These are phyloP conservation scores for Cordyceps cateniannulata DNA, from an alignment of 2,329 filamentous ascomycete species.

Conservation along the genomic window DNA sequence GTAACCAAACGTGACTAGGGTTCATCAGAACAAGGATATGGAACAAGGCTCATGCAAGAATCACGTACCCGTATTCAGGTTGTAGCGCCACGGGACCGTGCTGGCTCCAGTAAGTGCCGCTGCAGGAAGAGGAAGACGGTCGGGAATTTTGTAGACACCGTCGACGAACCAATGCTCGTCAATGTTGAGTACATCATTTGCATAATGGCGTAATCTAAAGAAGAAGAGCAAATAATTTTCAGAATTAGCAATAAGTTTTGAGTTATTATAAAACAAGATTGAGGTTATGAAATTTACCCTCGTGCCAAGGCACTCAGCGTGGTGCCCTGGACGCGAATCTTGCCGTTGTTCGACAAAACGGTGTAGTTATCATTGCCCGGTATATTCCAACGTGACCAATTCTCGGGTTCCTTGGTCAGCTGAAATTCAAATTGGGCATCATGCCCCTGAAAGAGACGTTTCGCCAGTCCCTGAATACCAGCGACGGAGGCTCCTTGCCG, in stretches of 20 bases:
- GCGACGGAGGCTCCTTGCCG: neutral
- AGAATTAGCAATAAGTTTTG: neutral
- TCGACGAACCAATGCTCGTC: slow-evolving; percentile 7
- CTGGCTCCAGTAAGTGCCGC: neutral
- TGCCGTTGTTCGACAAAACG: neutral
- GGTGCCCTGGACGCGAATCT: slow-evolving; percentile 7
- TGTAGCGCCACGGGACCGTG: slow-evolving; percentile 8
- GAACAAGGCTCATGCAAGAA: neutral
- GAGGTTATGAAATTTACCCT: neutral
- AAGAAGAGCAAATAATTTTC: neutral
- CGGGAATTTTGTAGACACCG: neutral
- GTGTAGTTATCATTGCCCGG: slow-evolving; percentile 5
- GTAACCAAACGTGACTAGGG: slow-evolving; percentile 1
- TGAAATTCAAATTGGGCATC: slow-evolving; percentile 2
- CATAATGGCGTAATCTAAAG: slow-evolving; percentile 6
- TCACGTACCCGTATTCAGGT: slow-evolving; percentile 5
- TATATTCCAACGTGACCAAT: slow-evolving; percentile 1
- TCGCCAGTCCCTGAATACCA: slow-evolving; percentile 1
- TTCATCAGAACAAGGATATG: neutral
- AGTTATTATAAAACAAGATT: neutral
- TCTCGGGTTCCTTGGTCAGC: neutral
- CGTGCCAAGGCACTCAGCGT: slow-evolving; percentile 6
- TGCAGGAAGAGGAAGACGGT: neutral
- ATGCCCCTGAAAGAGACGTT: neutral
- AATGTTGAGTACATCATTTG: neutral